Evolutionary conservation across 208 protist species (phyloP).

Genomic region (Leptomonas pyrrhocoris): DNA sequence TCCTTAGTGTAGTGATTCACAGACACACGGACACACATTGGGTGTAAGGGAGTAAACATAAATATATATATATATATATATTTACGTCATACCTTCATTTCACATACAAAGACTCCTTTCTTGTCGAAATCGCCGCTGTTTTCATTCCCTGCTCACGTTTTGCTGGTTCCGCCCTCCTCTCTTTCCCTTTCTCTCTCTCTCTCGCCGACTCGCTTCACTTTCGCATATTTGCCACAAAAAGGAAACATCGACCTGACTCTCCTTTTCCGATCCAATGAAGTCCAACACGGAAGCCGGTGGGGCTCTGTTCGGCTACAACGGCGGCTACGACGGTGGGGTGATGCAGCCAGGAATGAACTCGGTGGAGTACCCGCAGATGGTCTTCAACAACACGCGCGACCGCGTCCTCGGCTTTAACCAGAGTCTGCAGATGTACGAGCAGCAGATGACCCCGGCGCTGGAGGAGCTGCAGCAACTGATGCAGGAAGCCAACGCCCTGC

Average conservation of each 20-base stretch:
- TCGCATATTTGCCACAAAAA: slow-evolving; percentile 1
- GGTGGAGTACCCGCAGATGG: slow-evolving; percentile 39
- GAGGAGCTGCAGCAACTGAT: slow-evolving; percentile 48
- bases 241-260: background rate
- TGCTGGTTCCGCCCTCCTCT: background rate
- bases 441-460: slow-evolving; percentile 45
- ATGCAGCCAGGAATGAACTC: slow-evolving; percentile 25
- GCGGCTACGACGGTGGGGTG: slow-evolving; percentile 36
- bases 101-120: slow-evolving; percentile 12
- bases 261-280: slow-evolving; percentile 17
- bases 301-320: slow-evolving; percentile 20
- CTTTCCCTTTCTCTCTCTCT: slow-evolving; percentile 1
- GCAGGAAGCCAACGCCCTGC: slow-evolving; percentile 50
- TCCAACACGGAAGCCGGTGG: slow-evolving; percentile 21
- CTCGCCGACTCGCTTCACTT: slow-evolving; percentile 7
- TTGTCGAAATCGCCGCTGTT: background rate
- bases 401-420: slow-evolving; percentile 37
- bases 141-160: background rate
- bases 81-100: background rate
- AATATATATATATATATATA: background rate
- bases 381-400: slow-evolving; percentile 54
- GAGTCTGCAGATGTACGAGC: slow-evolving; percentile 52
- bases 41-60: background rate
- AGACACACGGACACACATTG: slow-evolving; percentile 5
- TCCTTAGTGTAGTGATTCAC: slow-evolving; percentile 26